Percentiles rank a stretch among this genome's conserved stretches.
These are phyloP conservation scores for Magnolia changhungtana DNA, from an alignment of 164 flowering plant genomes.

Conservation along the genomic window DNA sequence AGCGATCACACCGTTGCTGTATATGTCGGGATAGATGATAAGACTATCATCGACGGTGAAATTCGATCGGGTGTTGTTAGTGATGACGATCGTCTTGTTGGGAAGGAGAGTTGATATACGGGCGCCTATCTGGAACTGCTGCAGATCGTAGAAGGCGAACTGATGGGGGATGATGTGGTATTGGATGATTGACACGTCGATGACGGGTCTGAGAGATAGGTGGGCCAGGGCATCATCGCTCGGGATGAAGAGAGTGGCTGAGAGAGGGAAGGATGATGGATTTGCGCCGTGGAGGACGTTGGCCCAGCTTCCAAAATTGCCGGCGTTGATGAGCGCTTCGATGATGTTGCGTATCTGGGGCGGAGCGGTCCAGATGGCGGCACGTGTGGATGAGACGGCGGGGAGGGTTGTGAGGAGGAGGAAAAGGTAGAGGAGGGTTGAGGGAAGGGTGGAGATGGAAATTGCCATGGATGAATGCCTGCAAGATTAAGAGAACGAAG, in stretches of 20 bases:
- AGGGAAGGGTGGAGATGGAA: background rate
- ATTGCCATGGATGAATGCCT: background rate
- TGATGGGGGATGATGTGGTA: conserved; percentile 29
- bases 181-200: conserved; percentile 13
- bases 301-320: conserved; percentile 47
- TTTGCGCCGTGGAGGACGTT: conserved; percentile 25
- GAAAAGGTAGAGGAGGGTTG: background rate
- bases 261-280: conserved; percentile 31
- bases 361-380: background rate
- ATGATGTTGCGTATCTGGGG: conserved; percentile 33
- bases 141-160: conserved; percentile 21
- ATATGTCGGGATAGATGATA: conserved; percentile 23
- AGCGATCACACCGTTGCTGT: conserved; percentile 10
- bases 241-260: conserved; percentile 53
- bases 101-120: conserved; percentile 28
- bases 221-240: conserved; percentile 15
- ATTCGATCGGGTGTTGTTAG: conserved; percentile 18
- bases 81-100: conserved; percentile 17
- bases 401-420: background rate
- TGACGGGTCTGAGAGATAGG: background rate
- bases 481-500: background rate
- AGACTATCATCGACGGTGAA: conserved; percentile 16
- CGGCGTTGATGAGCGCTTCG: conserved; percentile 41
- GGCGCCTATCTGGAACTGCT: conserved; percentile 7
- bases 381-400: background rate